Evolutionary conservation across 139 green algal species (phyloP).

Genomic region (Tetradesmus lagerheimii): DNA sequence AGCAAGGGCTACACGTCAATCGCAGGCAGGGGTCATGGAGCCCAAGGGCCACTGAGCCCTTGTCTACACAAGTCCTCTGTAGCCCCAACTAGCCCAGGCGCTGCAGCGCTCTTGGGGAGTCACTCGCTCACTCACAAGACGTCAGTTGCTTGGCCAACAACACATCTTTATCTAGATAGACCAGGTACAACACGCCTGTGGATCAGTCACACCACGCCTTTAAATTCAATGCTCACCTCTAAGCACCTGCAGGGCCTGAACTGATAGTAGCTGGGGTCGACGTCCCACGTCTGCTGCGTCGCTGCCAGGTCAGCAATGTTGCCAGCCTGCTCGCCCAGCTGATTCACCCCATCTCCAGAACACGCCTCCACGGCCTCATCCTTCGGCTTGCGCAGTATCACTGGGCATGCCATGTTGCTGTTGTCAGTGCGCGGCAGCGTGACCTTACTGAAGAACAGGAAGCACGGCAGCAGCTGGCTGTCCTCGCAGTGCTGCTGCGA

Average conservation of each 20-base stretch:
- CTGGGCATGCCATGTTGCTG: constrained; percentile 18
- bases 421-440: not conserved
- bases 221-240: constrained; percentile 27
- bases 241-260: constrained; percentile 31
- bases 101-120: too few relatives aligned
- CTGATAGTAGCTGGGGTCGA: constrained; percentile 24
- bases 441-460: constrained; percentile 7
- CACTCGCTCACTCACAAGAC: too few relatives aligned
- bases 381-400: not conserved
- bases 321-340: constrained; percentile 18
- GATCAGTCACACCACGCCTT: too few relatives aligned
- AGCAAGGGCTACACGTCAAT: too few relatives aligned
- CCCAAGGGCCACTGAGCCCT: too few relatives aligned
- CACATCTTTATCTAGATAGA: too few relatives aligned
- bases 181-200: too few relatives aligned
- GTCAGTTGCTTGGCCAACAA: too few relatives aligned
- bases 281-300: not conserved
- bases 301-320: not conserved
- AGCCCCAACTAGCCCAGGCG: too few relatives aligned
- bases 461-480: constrained; percentile 36
- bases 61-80: too few relatives aligned
- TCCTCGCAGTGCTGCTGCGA: not conserved
- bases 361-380: constrained; percentile 6
- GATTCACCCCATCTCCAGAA: not conserved
- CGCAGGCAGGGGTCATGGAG: too few relatives aligned